Conservation (phyloP, 2,329 filamentous ascomycete species). For the Harringtonia aguacate region DNA sequence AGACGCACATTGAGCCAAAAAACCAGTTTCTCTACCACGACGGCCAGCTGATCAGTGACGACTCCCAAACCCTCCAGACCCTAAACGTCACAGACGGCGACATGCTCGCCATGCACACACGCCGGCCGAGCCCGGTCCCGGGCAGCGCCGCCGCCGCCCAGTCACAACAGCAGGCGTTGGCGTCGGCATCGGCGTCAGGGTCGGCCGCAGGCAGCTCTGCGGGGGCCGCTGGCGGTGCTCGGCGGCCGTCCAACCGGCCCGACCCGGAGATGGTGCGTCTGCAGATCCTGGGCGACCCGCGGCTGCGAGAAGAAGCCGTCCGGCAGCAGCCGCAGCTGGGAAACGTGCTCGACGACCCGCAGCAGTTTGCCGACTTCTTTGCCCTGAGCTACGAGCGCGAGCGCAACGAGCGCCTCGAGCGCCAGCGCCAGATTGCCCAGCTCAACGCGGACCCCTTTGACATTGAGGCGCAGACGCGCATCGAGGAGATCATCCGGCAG, state of each 20-base stretch:
- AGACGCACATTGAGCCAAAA: conserved; percentile 60
- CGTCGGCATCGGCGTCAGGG: conserved; percentile 19
- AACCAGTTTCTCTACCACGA: conserved; percentile 86
- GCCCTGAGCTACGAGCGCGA: conserved; percentile 58
- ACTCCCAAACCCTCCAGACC: conserved; percentile 70
- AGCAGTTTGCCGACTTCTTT: conserved; percentile 65
- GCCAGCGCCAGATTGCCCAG: conserved; percentile 71
- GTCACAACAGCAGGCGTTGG: conserved; percentile 12
- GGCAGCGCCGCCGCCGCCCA: conserved; percentile 22
- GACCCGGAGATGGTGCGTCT: conserved; percentile 77
- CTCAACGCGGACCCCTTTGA: conserved; percentile 95
- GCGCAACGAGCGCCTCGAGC: conserved; percentile 60
- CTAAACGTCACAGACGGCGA: conserved; percentile 78
- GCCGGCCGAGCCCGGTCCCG: conserved; percentile 33
- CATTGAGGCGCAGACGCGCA: conserved; percentile 77
- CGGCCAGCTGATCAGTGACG: conserved; percentile 67
- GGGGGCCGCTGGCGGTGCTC: conserved; percentile 15
- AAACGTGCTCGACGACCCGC: conserved; percentile 62
- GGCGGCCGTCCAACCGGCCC: conserved; percentile 20
- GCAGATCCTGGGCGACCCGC: conserved; percentile 70
- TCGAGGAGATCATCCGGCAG: conserved; percentile 95
- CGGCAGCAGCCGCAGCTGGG: conserved; percentile 68
- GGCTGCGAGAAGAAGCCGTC: conserved; percentile 58
- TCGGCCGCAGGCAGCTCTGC: conserved; percentile 19
- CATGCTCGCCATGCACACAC: conserved; percentile 80